Evolutionary conservation across 2,329 filamentous ascomycete species (phyloP), one percentile per base, ranked within the genome.

Genomic region (Trichoderma breve): DNA sequence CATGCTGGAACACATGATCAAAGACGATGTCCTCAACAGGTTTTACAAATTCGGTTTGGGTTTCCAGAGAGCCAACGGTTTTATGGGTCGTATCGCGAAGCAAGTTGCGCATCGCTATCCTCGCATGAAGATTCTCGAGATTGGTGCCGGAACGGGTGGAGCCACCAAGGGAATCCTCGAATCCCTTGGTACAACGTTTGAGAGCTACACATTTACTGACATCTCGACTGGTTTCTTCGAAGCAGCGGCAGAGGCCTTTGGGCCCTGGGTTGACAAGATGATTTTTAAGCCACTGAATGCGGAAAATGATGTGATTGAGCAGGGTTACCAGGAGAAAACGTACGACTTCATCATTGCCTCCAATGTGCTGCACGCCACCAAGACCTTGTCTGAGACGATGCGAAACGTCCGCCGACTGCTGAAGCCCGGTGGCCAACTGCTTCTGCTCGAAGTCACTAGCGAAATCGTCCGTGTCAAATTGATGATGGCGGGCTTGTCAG

Each of bases 61-160:
- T 24, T 55, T 67, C 15, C 32, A 15, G n/a, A 36, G 51, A 4
- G 43, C 39, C 7, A 68, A 51, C n/a, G 26, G 60, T 21, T 30
- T 60, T 18, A 28, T 60, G 47, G 63, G 66, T 1, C 24, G 55
- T 15, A 21, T 73, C 1, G 57, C 71, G 15, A 71, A 47, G 11
- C 43, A 73, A 34, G 77, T 86, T 15, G 69, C 78, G 0, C 79
- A 83, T 65, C 79, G 81, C 1, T 82, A 81, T 66, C 84, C 84
- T 0, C 77, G 78, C 15, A 77, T 82, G 53, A 81, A 81, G 2
- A 79, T 86, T 34, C 72, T 86, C 4, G 77, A 79, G 72, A 75
- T 83, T 18, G 83, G 83, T 26, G 84, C 82, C 15, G 85, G 84
- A 1, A 84, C 82, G 3, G 84, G 84, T 3, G 80, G 78, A 11